These are phyloP conservation scores for Fraxinus quadrangulata DNA, from an alignment of 257 asterid genomes.

Conservation along the genomic window DNA sequence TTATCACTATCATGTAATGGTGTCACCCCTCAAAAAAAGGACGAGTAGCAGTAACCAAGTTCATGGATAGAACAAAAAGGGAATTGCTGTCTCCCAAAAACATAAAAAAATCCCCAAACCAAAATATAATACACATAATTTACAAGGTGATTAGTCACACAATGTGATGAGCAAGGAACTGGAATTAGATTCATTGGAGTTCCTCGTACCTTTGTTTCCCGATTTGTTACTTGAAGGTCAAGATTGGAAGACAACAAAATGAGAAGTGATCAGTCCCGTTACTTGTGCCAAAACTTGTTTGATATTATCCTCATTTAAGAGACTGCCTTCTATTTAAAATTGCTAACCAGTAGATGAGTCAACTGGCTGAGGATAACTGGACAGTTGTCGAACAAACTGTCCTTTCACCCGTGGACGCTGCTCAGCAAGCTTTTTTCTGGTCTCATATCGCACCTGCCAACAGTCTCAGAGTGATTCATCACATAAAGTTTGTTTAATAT, in stretches of 20 bases:
- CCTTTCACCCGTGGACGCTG: conserved; percentile 97
- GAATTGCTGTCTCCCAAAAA: neutral
- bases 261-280: conserved; percentile 33
- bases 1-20: neutral
- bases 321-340: conserved; percentile 18
- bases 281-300: conserved; percentile 33
- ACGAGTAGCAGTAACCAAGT: neutral
- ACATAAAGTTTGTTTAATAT: neutral
- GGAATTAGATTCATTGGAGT: conserved; percentile 23
- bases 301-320: conserved; percentile 16
- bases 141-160: conserved; percentile 18
- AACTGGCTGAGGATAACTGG: conserved; percentile 44
- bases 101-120: neutral
- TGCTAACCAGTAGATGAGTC: conserved; percentile 40
- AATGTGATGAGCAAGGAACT: neutral
- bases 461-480: conserved; percentile 4
- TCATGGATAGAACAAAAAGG: neutral
- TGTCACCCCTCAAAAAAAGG: neutral
- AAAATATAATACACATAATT: conserved; percentile 24
- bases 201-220: conserved; percentile 13
- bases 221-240: conserved; percentile 21
- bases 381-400: conserved; percentile 83
- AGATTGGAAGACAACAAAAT: conserved; percentile 5
- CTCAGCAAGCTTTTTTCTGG: conserved; percentile 94
- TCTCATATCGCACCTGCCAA: conserved; percentile 85